Base-by-base conservation (phyloP, 129 eudicot species). In the Pulicaria dysenterica region DNA sequence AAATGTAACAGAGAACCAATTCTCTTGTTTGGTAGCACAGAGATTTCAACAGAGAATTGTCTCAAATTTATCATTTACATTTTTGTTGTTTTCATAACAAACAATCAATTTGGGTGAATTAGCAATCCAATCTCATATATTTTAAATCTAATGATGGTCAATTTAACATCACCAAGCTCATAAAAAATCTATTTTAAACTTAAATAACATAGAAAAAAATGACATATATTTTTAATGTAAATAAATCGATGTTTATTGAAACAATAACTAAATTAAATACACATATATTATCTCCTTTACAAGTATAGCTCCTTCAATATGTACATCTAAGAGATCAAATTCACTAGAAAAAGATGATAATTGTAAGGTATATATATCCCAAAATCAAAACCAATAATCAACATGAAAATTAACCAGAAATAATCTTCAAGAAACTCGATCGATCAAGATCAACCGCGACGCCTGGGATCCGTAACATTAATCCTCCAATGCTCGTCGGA, bases 391-490 rank as follows among this genome's bases (percentile, higher is more conserved):
- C 13, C 82, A 70, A 70, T 43, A 77, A 40, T 57, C 62, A 68
- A 40, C 47, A 41, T 10, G 59, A n/a, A 73, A 17, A n/a, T 9
- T 49, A 76, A 34, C 11, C 19, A 53, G 31, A 16, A 64, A 34
- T 42, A 14, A 43, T 54, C 37, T 45, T 60, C 64, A 16, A 41
- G 15, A 75, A 65, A 16, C 67, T 66, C 74, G 14, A 41, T 70
- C 44, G 19, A 57, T 44, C 39, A 3, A 2, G 5, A 13, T 82
- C 79, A 82, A 67, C 80, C 67, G 3, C 54, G 84, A 38, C 69
- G 76, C 58, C 94, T 80, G 2, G 95, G 87, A 79, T 93, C 96
- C 3, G 95, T 89, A 72, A 93, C 90, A 69, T 93, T 93, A 11
- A 87, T 87, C 83, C 71, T 75, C 89, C 95, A 93, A 77, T 85